Percentiles rank a stretch among this genome's conserved stretches.
Evolutionary conservation across 257 asterid genomes (phyloP).

Genomic region (Solanum clarkiae): DNA sequence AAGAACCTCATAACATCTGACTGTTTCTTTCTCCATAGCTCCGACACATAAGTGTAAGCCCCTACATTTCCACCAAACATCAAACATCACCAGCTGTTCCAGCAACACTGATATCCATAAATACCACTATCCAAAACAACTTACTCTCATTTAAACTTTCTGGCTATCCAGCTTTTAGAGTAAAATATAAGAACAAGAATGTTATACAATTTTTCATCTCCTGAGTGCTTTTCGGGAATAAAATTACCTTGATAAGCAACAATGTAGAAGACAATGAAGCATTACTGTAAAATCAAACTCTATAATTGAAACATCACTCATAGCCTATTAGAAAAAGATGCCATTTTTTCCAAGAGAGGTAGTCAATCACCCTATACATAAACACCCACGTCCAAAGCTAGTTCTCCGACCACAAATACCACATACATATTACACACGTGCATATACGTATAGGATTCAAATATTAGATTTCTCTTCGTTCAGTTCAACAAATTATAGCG

Average conservation of each 20-base stretch:
- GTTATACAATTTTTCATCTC: no score
- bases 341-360: neutral
- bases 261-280: neutral
- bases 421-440: neutral
- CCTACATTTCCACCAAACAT: neutral
- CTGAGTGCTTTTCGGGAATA: neutral
- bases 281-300: neutral
- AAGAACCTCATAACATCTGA: neutral
- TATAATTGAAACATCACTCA: neutral
- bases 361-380: neutral
- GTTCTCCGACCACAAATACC: neutral
- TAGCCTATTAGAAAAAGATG: neutral
- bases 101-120: neutral
- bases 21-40: slow-evolving; percentile 1
- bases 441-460: neutral
- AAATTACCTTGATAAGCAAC: neutral
- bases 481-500: neutral
- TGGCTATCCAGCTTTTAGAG: neutral
- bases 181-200: neutral
- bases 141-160: neutral
- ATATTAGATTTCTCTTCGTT: neutral
- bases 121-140: neutral
- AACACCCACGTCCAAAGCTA: neutral
- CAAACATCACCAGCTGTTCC: neutral
- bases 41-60: neutral